phyloP scores from a whole-genome alignment of 768 basidiomycete species.

The Russula ochroleuca region DNA sequence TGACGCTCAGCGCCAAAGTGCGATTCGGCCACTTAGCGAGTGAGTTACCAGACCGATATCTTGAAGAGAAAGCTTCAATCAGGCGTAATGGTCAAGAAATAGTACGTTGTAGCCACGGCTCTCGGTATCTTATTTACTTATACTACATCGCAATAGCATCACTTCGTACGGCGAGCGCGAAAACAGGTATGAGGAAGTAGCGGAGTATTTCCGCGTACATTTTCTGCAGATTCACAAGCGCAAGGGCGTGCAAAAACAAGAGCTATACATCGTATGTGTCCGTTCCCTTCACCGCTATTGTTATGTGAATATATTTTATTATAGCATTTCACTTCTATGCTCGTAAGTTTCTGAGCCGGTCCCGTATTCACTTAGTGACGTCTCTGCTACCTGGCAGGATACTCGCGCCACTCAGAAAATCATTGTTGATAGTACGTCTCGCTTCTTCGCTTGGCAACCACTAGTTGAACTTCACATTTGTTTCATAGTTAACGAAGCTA shows the following conservation, averaged over 20 bases:
- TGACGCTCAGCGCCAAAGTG: conserved; percentile 43
- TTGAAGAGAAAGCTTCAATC: conserved; percentile 64
- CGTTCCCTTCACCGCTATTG: conserved; percentile 11
- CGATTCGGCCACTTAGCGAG: conserved; percentile 15
- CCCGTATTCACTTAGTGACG: neutral
- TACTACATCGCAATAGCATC: conserved; percentile 45
- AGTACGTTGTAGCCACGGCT: conserved; percentile 46
- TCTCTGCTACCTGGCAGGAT: conserved; percentile 11
- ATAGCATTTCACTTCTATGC: conserved; percentile 70
- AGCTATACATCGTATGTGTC: conserved; percentile 59
- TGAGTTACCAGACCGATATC: conserved; percentile 72
- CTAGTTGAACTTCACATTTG: neutral
- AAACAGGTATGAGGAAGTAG: conserved; percentile 65
- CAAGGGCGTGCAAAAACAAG: conserved; percentile 54
- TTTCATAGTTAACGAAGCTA: conserved; percentile 55
- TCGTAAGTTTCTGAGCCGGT: conserved; percentile 37
- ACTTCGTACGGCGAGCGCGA: conserved; percentile 71
- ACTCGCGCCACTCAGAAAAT: conserved; percentile 36
- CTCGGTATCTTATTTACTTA: neutral
- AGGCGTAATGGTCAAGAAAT: conserved; percentile 71
- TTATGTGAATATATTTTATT: conserved; percentile 8
- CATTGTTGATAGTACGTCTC: conserved; percentile 52
- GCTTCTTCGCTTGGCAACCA: neutral
- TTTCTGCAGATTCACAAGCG: conserved; percentile 71
- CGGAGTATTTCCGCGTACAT: conserved; percentile 81